Evolutionary conservation across 345 rosid species (phyloP).

Genomic region (thale cress (Arabidopsis thaliana)): TAIR10.1 NC_003074.8:6078501-6079000

Average conservation of each 20-base stretch:
- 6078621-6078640: slow-evolving; percentile 18
- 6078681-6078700: slow-evolving; percentile 11
- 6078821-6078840: not conserved
- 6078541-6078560: slow-evolving; percentile 39
- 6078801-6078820: not conserved
- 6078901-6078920: slow-evolving; percentile 50
- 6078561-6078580: slow-evolving; percentile 33
- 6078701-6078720: not conserved
- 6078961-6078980: slow-evolving; percentile 46
- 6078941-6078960: slow-evolving; percentile 60
- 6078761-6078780: not conserved
- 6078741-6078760: not conserved
- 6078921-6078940: slow-evolving; percentile 65
- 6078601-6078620: slow-evolving; percentile 26
- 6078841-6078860: slow-evolving; percentile 24
- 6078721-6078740: not conserved
- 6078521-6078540: slow-evolving; percentile 1
- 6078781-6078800: slow-evolving; percentile 1
- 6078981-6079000: slow-evolving; percentile 34
- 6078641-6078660: slow-evolving; percentile 5
- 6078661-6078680: not conserved
- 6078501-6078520: not conserved
- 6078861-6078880: slow-evolving; percentile 18
- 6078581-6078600: slow-evolving; percentile 21
- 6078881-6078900: slow-evolving; percentile 43